phyloP scores from a whole-genome alignment of 371 early-diverging fungal species.

The Mucor racemosus region DNA sequence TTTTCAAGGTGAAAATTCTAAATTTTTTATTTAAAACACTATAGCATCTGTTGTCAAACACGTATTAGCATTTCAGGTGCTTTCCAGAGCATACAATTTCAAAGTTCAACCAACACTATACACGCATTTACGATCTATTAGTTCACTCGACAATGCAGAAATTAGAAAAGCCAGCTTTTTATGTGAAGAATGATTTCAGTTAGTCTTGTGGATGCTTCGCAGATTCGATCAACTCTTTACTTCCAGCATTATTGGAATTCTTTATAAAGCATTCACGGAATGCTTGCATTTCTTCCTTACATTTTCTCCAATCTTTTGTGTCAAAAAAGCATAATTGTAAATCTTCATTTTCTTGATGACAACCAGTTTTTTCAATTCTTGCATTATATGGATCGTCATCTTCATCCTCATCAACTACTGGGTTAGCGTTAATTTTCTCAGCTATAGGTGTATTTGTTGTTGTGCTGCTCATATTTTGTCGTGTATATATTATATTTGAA shows the following conservation, averaged over 20 bases:
- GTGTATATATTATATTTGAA: not conserved
- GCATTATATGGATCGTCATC: constrained; percentile 72
- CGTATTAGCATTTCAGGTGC: constrained; percentile 63
- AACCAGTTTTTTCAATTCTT: constrained; percentile 72
- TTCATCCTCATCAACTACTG: constrained; percentile 24
- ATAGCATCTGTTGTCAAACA: constrained; percentile 66
- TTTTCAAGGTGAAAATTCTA: not conserved
- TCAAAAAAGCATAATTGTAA: constrained; percentile 77
- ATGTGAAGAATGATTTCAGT: constrained; percentile 36
- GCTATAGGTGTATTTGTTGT: not conserved
- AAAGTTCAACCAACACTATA: constrained; percentile 30
- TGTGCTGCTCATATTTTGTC: not conserved
- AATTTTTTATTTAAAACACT: not conserved
- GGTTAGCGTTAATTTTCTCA: not conserved
- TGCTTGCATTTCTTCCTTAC: constrained; percentile 70
- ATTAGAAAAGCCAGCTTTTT: constrained; percentile 46
- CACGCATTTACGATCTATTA: constrained; percentile 32
- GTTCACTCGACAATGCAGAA: constrained; percentile 44
- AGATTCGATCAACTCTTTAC: constrained; percentile 40
- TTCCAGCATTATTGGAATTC: constrained; percentile 56
- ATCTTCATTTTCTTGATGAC: constrained; percentile 73
- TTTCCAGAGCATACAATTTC: constrained; percentile 60
- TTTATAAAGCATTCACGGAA: constrained; percentile 76
- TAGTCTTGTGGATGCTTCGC: constrained; percentile 15
- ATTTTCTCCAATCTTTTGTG: constrained; percentile 80